Evolutionary conservation across 2,329 filamentous ascomycete species (phyloP).

Genomic region (Alternaria triticimaculans): DNA sequence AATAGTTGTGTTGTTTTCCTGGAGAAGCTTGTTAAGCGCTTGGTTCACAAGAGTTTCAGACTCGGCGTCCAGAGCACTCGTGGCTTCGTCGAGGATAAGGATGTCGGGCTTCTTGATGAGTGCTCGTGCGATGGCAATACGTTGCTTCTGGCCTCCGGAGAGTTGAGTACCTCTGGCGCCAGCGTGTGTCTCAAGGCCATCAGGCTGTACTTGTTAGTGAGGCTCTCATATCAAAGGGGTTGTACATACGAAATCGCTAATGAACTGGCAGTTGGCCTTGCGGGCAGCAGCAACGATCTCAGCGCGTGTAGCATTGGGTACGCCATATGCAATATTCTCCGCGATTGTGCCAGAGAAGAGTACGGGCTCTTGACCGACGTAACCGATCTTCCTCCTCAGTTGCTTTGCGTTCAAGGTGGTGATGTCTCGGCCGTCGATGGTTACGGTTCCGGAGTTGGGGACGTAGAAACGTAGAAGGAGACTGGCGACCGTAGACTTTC

Average conservation of each 20-base stretch:
- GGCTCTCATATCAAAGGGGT: not conserved
- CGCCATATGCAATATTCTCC: conserved; percentile 91
- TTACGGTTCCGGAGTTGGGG: conserved; percentile 76
- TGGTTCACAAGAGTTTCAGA: conserved; percentile 96
- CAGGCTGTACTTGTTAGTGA: conserved; percentile 63
- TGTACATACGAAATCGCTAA: conserved; percentile 79
- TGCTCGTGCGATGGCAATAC: conserved; percentile 94
- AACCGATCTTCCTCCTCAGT: conserved; percentile 86
- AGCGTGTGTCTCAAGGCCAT: conserved; percentile 92
- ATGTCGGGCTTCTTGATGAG: conserved; percentile 97
- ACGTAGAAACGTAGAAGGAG: conserved; percentile 90
- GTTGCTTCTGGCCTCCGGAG: conserved; percentile 95
- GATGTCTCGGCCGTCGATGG: conserved; percentile 85
- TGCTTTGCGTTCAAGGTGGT: conserved; percentile 91
- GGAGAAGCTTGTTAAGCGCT: conserved; percentile 79
- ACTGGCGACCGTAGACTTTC: conserved; percentile 95
- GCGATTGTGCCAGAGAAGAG: conserved; percentile 85
- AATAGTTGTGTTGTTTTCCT: conserved; percentile 92
- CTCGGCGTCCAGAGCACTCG: conserved; percentile 93
- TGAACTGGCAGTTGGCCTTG: conserved; percentile 95
- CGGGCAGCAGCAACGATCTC: conserved; percentile 88
- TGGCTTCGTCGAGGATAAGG: conserved; percentile 92
- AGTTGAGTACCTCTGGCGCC: conserved; percentile 92
- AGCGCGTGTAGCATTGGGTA: conserved; percentile 74
- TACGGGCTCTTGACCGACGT: conserved; percentile 95